Evolutionary conservation across 2,329 filamentous ascomycete genomes (phyloP).

Genomic region (Xylariaceae sp.): DNA sequence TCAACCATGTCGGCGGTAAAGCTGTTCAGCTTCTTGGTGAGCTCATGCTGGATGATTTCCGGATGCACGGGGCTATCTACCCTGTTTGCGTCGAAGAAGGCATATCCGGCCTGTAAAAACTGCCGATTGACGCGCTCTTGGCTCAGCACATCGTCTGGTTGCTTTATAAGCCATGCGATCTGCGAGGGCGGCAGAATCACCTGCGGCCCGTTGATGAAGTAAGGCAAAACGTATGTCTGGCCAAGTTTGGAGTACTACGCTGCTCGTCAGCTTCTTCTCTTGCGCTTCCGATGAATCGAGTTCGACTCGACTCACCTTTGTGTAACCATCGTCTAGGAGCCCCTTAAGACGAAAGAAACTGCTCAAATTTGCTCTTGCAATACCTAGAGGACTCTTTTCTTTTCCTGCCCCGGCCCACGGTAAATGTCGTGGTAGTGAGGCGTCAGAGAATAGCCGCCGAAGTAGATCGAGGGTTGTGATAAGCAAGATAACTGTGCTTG

Average conservation of each 20-base stretch:
- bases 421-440: slow-evolving; percentile 23
- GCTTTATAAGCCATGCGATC: slow-evolving; percentile 31
- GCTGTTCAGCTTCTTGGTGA: slow-evolving; percentile 29
- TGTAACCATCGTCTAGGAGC: slow-evolving; percentile 30
- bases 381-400: slow-evolving; percentile 10
- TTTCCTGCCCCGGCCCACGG: slow-evolving; percentile 27
- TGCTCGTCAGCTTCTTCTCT: neutral
- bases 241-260: slow-evolving; percentile 30
- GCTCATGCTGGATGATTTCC: slow-evolving; percentile 31
- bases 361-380: slow-evolving; percentile 27
- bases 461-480: slow-evolving; percentile 22
- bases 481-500: slow-evolving; percentile 6
- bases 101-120: slow-evolving; percentile 33
- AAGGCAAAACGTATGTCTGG: slow-evolving; percentile 30
- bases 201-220: slow-evolving; percentile 33
- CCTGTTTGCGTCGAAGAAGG: slow-evolving; percentile 31
- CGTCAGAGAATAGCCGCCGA: slow-evolving; percentile 25
- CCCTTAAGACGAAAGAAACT: slow-evolving; percentile 27
- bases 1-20: slow-evolving; percentile 32
- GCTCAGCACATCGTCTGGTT: slow-evolving; percentile 32
- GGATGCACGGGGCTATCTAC: slow-evolving; percentile 31
- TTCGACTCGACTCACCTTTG: slow-evolving; percentile 21
- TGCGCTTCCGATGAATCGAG: neutral
- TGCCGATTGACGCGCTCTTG: slow-evolving; percentile 33
- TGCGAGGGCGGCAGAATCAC: slow-evolving; percentile 32